A percentile compares a stretch with the other conserved stretches of the same genome.
phyloP scores from a whole-genome alignment of 139 green algal genomes.

The Tetraselmis chui region DNA sequence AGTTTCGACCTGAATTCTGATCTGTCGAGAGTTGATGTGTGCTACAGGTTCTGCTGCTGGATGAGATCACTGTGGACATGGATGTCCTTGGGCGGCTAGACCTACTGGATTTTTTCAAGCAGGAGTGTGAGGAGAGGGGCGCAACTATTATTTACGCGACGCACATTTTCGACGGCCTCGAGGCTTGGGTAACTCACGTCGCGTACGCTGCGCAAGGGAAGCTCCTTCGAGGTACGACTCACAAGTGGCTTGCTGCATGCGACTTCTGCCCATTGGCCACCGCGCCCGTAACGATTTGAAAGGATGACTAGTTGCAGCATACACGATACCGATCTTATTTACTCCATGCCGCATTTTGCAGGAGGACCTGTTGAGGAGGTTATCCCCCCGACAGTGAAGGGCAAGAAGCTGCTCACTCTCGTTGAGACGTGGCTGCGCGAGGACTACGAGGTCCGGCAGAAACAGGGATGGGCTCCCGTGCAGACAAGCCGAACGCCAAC shows the following conservation, averaged over 20 bases:
- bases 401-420: constrained; percentile 61
- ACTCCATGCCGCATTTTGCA: constrained; percentile 3
- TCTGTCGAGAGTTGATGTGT: too few relatives aligned
- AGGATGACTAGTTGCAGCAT: not conserved
- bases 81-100: constrained; percentile 90
- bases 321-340: not conserved
- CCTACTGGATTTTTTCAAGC: constrained; percentile 86
- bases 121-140: constrained; percentile 54
- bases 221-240: constrained; percentile 38
- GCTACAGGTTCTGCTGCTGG: constrained; percentile 84
- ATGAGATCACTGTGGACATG: constrained; percentile 98
- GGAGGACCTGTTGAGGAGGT: constrained; percentile 21
- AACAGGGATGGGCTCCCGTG: constrained; percentile 13
- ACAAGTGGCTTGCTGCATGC: not conserved
- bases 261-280: not conserved
- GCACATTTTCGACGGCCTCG: constrained; percentile 97
- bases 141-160: constrained; percentile 92
- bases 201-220: constrained; percentile 70
- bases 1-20: too few relatives aligned
- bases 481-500: constrained; percentile 35
- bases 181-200: constrained; percentile 79
- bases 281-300: not conserved
- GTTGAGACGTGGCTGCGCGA: constrained; percentile 77
- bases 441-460: constrained; percentile 41
- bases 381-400: constrained; percentile 28